Conservation (phyloP, 805 yeast genomes). For the Ogataea chonburiensis region DNA sequence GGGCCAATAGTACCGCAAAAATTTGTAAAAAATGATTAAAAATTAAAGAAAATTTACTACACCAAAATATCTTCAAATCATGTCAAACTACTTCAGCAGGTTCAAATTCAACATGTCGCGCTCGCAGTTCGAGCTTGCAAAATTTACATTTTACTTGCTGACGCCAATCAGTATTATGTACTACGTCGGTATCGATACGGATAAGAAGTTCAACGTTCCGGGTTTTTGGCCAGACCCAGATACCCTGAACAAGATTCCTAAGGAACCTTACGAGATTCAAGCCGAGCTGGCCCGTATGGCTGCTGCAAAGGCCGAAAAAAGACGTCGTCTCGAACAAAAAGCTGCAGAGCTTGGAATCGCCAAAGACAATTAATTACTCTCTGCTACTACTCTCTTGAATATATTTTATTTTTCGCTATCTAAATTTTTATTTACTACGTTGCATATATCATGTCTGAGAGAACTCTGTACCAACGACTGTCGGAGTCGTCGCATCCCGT, state of each 20-base stretch:
- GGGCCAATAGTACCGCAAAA: constrained; percentile 9
- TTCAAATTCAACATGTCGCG: constrained; percentile 37
- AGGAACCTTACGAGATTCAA: constrained; percentile 87
- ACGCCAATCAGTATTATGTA: constrained; percentile 92
- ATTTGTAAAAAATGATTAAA: constrained; percentile 8
- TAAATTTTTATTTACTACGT: constrained; percentile 6
- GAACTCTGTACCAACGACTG: constrained; percentile 45
- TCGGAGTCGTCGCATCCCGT: constrained; percentile 79
- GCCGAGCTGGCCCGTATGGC: constrained; percentile 88
- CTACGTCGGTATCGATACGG: constrained; percentile 88
- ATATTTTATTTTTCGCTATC: constrained; percentile 6
- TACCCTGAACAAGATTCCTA: constrained; percentile 86
- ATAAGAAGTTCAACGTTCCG: constrained; percentile 81
- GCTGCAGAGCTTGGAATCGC: constrained; percentile 69
- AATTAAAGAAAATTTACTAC: not conserved
- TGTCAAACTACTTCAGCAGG: constrained; percentile 9
- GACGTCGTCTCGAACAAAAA: constrained; percentile 68
- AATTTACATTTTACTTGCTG: constrained; percentile 80
- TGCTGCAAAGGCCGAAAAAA: constrained; percentile 69
- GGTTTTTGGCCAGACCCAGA: constrained; percentile 98
- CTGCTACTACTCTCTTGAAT: constrained; percentile 3
- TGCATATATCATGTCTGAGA: constrained; percentile 10
- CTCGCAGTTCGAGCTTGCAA: constrained; percentile 53
- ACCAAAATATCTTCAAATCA: constrained; percentile 2
- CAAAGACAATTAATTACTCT: constrained; percentile 45